phyloP scores from a whole-genome alignment of 2,329 filamentous ascomycete genomes.

The Colletotrichum sp. region DNA sequence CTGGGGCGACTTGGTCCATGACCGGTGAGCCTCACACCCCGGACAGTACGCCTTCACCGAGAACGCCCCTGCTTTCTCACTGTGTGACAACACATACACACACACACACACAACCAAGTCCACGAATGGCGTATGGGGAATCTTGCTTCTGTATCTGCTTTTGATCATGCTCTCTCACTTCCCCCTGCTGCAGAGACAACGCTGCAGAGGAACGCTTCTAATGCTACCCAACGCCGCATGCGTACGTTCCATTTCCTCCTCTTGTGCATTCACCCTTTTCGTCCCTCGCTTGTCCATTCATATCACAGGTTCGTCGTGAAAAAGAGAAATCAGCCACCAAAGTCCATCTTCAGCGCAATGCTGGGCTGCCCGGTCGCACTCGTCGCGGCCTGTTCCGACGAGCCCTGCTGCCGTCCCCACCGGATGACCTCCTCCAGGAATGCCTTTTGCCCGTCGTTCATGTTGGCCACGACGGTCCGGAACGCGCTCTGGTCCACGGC shows the following conservation, averaged over 20 bases:
- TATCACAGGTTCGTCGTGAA: neutral
- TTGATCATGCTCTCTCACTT: neutral
- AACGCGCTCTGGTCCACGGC: constrained; percentile 77
- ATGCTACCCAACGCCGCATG: neutral
- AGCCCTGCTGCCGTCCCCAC: constrained; percentile 58
- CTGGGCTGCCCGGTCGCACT: constrained; percentile 68
- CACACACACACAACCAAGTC: neutral
- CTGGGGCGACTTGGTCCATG: neutral
- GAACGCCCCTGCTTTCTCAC: neutral
- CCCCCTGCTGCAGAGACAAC: neutral
- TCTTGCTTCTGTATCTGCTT: neutral
- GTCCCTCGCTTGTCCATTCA: neutral
- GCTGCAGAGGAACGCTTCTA: neutral
- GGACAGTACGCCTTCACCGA: neutral
- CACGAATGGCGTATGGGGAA: neutral
- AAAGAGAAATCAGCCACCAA: constrained; percentile 54
- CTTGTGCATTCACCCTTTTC: neutral
- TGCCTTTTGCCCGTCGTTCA: constrained; percentile 73
- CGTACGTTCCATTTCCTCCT: neutral
- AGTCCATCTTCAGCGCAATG: constrained; percentile 96
- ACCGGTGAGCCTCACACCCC: neutral
- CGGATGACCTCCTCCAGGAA: constrained; percentile 85
- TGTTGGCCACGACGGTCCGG: constrained; percentile 71
- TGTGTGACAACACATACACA: neutral
- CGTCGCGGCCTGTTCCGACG: constrained; percentile 41